These are phyloP conservation scores for Gaeumannomyces tritici DNA, from an alignment of 2,329 filamentous ascomycete genomes.

Conservation along the genomic window DNA sequence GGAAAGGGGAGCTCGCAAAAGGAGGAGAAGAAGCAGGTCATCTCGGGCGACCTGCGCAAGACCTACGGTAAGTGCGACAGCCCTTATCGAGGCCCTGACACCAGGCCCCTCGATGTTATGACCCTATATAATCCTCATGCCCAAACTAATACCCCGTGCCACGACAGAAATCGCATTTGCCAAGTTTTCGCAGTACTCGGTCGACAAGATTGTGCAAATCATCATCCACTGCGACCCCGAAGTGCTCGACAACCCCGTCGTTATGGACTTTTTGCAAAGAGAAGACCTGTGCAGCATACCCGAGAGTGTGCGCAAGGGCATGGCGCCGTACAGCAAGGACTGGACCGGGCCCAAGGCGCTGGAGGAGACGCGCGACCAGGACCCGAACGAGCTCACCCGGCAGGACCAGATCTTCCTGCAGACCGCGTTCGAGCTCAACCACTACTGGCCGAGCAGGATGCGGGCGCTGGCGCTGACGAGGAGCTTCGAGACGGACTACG, in stretches of 20 bases:
- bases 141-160: conserved; percentile 18
- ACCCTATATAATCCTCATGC: background rate
- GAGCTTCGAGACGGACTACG: conserved; percentile 80
- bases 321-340: conserved; percentile 94
- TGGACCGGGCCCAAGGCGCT: conserved; percentile 84
- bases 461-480: conserved; percentile 77
- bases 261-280: conserved; percentile 94
- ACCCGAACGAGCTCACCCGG: conserved; percentile 78
- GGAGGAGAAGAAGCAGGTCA: conserved; percentile 95
- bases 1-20: conserved; percentile 65
- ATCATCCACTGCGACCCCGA: conserved; percentile 92
- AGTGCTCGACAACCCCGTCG: conserved; percentile 77
- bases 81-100: background rate
- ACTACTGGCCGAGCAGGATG: conserved; percentile 99
- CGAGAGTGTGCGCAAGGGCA: conserved; percentile 80
- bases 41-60: conserved; percentile 81
- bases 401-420: conserved; percentile 94
- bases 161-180: conserved; percentile 71
- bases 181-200: conserved; percentile 78
- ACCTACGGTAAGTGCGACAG: conserved; percentile 55
- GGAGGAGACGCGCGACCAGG: conserved; percentile 70
- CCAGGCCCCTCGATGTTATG: background rate
- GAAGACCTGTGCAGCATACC: conserved; percentile 89
- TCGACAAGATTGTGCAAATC: conserved; percentile 82
- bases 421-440: conserved; percentile 87